Evolutionary conservation across 1,284 basidiomycete species (phyloP), one percentile per base, ranked within the genome.

Genomic region (Naganishia albida): DNA sequence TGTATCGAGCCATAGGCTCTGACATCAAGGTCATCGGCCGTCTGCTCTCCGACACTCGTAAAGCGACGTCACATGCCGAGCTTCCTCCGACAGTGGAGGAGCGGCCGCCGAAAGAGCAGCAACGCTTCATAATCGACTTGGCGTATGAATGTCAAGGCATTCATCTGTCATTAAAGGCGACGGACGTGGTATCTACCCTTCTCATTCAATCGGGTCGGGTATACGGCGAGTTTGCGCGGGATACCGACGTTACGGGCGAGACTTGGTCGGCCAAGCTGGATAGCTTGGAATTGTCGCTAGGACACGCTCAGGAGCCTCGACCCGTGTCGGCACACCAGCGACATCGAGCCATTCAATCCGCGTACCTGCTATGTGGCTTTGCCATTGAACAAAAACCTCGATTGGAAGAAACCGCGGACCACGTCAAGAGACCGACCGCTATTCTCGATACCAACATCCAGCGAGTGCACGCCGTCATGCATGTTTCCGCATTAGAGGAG

Each of bases 381-480:
- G 69, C 74, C 7, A 75, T 77, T 10, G 69, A 78, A 40, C 79
- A 81, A 64, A 67, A 66, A 8, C 77, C 79, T 0, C 62, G 66
- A n/a, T 64, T 69, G 34, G 26, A 64, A 54, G 46, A 67, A 44
- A 57, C 59, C 44, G 12, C 13, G 38, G 69, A 69, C 13, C 68
- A 70, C 15, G 49, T 56, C 26, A 63, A 46, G 23, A 53, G 64
- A 49, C 66, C 72, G 10, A 68, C 56, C 20, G 52, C 76, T 25
- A 66, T 71, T 46, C 69, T 82, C 18, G 81, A 85, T 48, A 68
- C 93, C 34, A 77, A 79, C 1, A 77, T 93, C 26, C 85, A 84
- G 7, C 89, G 88, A 74, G 86, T 91, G 7, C 91, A 95, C 74
- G 91, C 92, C 0, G 89, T 94, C 52, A 88, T 94, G 88, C 91